Evolutionary conservation across 495 filamentous ascomycete genomes (phyloP), one percentile per base, ranked within the genome.

Genomic region (Peziza echinospora): DNA sequence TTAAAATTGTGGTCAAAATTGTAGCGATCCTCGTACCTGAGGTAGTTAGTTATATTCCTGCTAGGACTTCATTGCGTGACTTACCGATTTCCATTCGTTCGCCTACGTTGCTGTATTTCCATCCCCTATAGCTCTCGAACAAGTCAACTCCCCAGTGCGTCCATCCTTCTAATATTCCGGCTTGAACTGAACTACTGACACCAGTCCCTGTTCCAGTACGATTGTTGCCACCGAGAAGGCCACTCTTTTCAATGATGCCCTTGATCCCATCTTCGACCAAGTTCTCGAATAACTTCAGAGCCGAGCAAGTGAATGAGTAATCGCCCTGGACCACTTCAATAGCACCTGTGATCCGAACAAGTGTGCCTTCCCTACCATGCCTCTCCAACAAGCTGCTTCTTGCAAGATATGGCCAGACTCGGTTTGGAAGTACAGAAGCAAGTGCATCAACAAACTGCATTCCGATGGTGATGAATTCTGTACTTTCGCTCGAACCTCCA

Each of bases 341-440:
- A 28, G 72, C 73, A 5, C 75, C 78, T 9, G 91, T 67, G 51
- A 94, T 74, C 24, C 71, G 71, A 21, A 76, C 68, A 49, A 96
- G 69, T 41, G 76, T 70, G 10, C 84, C 80, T 10, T 78, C 78
- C 51, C 75, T 73, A 2, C 79, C 73, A 55, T 80, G 73, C 23
- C 71, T 68, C 26, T 77, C 79, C 41, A 94, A 68, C 21, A 97
- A 68, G 37, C 69, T 69, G 58, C 80, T 91, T 43, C 82, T 70
- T 5, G 78, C 71, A 56, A 97, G 72, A 55, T 86, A 83, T 3
- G 84, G 80, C 87, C 87, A 97, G 2, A 93, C 75, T 48, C 86
- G 66, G 40, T 75, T 76, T 3, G 87, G 86, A 22, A 78, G 65
- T n/a, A 91, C 63, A 5, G 68, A 64, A 3, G 84, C 58, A 8